Conservation (phyloP, 1,139 yeast species). For the Scheffersomyces lignicola region DNA sequence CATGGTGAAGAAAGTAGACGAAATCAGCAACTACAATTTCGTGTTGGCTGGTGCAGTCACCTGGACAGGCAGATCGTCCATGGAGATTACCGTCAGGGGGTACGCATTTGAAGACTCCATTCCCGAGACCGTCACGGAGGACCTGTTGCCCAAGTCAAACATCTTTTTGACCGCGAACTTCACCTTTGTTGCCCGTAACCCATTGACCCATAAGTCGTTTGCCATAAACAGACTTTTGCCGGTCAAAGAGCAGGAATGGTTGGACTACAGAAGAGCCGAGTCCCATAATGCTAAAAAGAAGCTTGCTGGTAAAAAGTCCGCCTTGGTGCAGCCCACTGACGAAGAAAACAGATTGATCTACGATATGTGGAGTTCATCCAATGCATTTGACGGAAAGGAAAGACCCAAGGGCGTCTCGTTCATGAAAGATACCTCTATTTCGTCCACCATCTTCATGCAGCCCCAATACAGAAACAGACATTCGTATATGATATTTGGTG, state of each 20-base stretch:
- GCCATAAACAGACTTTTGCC: slow-evolving; percentile 83
- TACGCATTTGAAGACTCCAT: slow-evolving; percentile 62
- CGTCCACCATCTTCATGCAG: slow-evolving; percentile 86
- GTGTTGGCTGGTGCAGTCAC: slow-evolving; percentile 85
- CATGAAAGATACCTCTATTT: slow-evolving; percentile 71
- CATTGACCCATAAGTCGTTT: slow-evolving; percentile 82
- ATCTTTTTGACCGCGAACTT: slow-evolving; percentile 81
- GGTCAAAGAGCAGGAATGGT: slow-evolving; percentile 69
- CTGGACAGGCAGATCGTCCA: slow-evolving; percentile 92
- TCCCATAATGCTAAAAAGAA: slow-evolving; percentile 85
- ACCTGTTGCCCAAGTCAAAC: slow-evolving; percentile 46
- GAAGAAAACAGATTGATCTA: slow-evolving; percentile 75
- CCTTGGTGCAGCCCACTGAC: slow-evolving; percentile 66
- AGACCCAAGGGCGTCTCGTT: slow-evolving; percentile 44
- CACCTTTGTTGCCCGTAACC: slow-evolving; percentile 94
- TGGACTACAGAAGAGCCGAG: slow-evolving; percentile 85
- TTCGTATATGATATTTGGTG: slow-evolving; percentile 93
- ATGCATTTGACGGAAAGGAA: slow-evolving; percentile 32
- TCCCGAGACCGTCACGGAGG: slow-evolving; percentile 44
- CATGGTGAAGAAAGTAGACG: slow-evolving; percentile 83
- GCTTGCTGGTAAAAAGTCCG: slow-evolving; percentile 64
- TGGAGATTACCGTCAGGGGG: slow-evolving; percentile 93
- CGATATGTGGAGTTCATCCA: slow-evolving; percentile 69
- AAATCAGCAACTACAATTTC: slow-evolving; percentile 71
- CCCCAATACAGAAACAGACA: slow-evolving; percentile 95